Base-by-base conservation (phyloP, 257 asterid genomes). In the Paulownia fortunei region DNA sequence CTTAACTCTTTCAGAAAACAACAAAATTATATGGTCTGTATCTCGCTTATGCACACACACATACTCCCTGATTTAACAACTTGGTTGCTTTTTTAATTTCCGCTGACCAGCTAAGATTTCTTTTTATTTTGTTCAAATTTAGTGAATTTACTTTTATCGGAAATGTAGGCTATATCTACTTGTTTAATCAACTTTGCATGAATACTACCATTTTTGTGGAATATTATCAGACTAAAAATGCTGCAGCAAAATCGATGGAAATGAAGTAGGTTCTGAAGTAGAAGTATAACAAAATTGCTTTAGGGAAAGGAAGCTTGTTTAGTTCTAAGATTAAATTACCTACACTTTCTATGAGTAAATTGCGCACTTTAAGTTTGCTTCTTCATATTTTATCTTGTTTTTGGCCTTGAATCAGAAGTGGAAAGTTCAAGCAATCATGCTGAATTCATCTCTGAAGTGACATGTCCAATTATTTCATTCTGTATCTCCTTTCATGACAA, bases 111-210 rank as follows among this genome's bases (percentile, higher is more conserved):
- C 51, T 32, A n/a, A 21, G 64, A 44, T 63, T 64, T 75, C 73
- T 63, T n/a, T n/a, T n/a, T n/a, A n/a, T 76, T 65, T 60, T 19
- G 2, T 23, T 16, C 49, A 76, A 32, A 76, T 54, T 36, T 37
- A 2, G 49, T 39, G 15, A 18, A 24, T 8, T 52, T 51, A 2
- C 2, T 34, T 52, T 30, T 3, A 51, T 51, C n/a, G 44, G 30
- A 24, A 30, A 11, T 75, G n/a, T 54, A 1, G 23, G 36, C 51
- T 55, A 13, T 44, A 47, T 26, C 8, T 37, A 49, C 71, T 81
- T 72, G 69, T 73, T n/a, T 67, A 65, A 81, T 76, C 42, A 54
- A 64, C 16, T 78, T 74, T 63, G 19, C 72, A 60, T 73, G 66
- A 63, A 70, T 73, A 59, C 91, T 32, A 19, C 34, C 52, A 34